These are phyloP conservation scores for Endocladia muricata DNA, from an alignment of 31 red algal genomes.

Conservation along the genomic window DNA sequence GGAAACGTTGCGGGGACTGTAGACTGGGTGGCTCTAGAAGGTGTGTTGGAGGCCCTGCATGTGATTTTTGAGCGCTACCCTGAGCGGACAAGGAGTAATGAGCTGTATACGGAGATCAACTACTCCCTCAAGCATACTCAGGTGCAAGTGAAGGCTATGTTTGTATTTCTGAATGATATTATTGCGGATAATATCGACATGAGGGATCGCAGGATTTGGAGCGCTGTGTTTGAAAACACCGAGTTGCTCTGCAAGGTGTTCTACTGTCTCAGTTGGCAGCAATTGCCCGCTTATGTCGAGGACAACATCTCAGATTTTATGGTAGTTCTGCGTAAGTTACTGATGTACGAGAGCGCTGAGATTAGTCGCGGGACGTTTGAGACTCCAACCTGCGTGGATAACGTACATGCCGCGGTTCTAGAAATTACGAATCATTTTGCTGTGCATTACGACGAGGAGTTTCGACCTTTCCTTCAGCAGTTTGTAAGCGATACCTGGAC, in stretches of 20 bases:
- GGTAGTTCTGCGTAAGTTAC: slow-evolving; percentile 48
- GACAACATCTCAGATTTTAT: slow-evolving; percentile 86
- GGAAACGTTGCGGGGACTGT: slow-evolving; percentile 24
- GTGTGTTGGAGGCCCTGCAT: slow-evolving; percentile 68
- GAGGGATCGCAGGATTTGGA: slow-evolving; percentile 24
- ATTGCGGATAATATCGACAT: slow-evolving; percentile 28
- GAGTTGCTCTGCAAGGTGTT: slow-evolving; percentile 65
- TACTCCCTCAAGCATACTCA: slow-evolving; percentile 73
- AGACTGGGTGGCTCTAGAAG: slow-evolving; percentile 66
- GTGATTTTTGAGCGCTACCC: slow-evolving; percentile 96
- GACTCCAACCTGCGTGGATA: slow-evolving; percentile 49
- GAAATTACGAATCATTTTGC: slow-evolving; percentile 83
- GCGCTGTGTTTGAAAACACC: slow-evolving; percentile 42
- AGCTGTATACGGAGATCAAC: slow-evolving; percentile 90
- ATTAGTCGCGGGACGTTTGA: slow-evolving; percentile 43
- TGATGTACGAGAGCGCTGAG: slow-evolving; percentile 47
- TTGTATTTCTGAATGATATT: slow-evolving; percentile 33
- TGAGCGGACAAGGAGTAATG: slow-evolving; percentile 73
- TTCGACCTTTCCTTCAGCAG: slow-evolving; percentile 76
- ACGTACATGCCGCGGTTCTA: slow-evolving; percentile 68
- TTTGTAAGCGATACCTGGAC: slow-evolving; percentile 74
- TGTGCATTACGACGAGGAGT: slow-evolving; percentile 96
- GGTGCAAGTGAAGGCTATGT: slow-evolving; percentile 53
- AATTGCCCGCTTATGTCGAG: slow-evolving; percentile 98
- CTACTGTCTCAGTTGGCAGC: slow-evolving; percentile 92